These are phyloP conservation scores for Aspergillus olivimuriae DNA, from an alignment of 495 filamentous ascomycete species.

Conservation along the genomic window DNA sequence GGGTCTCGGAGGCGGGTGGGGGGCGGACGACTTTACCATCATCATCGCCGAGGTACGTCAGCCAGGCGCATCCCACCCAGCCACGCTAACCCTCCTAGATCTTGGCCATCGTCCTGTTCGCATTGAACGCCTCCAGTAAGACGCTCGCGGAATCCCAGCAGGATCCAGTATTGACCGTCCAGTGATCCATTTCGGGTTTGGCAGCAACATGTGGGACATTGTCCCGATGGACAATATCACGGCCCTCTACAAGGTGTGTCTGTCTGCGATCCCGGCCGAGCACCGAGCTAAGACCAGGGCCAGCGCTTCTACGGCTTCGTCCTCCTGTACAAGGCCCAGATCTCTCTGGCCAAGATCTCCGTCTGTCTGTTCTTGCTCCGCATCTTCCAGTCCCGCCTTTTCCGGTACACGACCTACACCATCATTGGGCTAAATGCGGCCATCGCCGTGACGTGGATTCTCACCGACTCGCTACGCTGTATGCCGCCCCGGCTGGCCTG, in stretches of 20 bases:
- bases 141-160: not conserved
- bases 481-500: slow-evolving; percentile 28
- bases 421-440: slow-evolving; percentile 27
- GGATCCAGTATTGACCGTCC: slow-evolving; percentile 1
- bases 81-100: slow-evolving; percentile 1
- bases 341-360: slow-evolving; percentile 44
- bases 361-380: slow-evolving; percentile 43
- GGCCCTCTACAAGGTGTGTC: slow-evolving; percentile 17
- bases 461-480: slow-evolving; percentile 28
- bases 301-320: slow-evolving; percentile 25
- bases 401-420: slow-evolving; percentile 24
- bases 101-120: slow-evolving; percentile 16
- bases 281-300: not conserved
- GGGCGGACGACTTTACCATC: slow-evolving; percentile 25
- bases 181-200: slow-evolving; percentile 26
- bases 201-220: slow-evolving; percentile 27
- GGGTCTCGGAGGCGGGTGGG: slow-evolving; percentile 28
- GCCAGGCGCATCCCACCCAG: not conserved
- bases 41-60: slow-evolving; percentile 20
- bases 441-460: slow-evolving; percentile 26
- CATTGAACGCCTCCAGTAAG: slow-evolving; percentile 15
- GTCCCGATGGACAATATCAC: slow-evolving; percentile 17
- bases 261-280: not conserved
- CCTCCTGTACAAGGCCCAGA: slow-evolving; percentile 25
- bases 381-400: slow-evolving; percentile 29